A percentile compares a stretch with the other conserved stretches of the same genome.
phyloP scores from a whole-genome alignment of 768 basidiomycete species.

The Trametes meyenii region DNA sequence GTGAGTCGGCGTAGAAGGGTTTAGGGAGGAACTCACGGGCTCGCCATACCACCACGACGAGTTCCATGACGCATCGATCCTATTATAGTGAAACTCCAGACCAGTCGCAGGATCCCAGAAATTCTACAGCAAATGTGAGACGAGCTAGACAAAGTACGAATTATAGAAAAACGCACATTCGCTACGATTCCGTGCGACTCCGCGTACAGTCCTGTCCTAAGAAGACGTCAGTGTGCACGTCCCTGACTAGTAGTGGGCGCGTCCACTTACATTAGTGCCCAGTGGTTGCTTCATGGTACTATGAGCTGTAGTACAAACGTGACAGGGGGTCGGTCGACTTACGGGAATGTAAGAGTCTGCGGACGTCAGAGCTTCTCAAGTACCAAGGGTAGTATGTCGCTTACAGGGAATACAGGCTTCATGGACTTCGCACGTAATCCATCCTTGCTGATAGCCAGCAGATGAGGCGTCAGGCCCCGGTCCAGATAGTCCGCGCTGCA shows the following conservation, averaged over 20 bases:
- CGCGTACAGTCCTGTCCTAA: conserved; percentile 85
- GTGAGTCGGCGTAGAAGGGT: not conserved
- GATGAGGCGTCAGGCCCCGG: conserved; percentile 80
- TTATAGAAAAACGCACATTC: conserved; percentile 55
- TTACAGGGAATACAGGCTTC: conserved; percentile 84
- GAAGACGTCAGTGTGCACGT: too few relatives aligned
- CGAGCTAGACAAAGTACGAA: not conserved
- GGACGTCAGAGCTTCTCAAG: not conserved
- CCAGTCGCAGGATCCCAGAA: conserved; percentile 79
- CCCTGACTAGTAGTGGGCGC: not conserved
- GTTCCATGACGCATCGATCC: conserved; percentile 61
- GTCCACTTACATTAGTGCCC: conserved; percentile 74
- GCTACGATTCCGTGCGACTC: conserved; percentile 92
- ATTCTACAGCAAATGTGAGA: conserved; percentile 49
- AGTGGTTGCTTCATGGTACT: conserved; percentile 69
- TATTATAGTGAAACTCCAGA: conserved; percentile 74
- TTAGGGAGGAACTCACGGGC: conserved; percentile 58
- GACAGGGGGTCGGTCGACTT: conserved; percentile 36
- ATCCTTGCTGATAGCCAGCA: conserved; percentile 77
- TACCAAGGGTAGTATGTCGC: conserved; percentile 28
- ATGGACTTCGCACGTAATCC: conserved; percentile 89
- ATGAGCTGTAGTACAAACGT: not conserved
- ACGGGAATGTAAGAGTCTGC: conserved; percentile 90
- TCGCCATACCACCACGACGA: conserved; percentile 88
- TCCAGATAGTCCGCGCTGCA: conserved; percentile 87